Conservation (phyloP, 306 rosid genomes). For the Gastrolobium villosum region DNA sequence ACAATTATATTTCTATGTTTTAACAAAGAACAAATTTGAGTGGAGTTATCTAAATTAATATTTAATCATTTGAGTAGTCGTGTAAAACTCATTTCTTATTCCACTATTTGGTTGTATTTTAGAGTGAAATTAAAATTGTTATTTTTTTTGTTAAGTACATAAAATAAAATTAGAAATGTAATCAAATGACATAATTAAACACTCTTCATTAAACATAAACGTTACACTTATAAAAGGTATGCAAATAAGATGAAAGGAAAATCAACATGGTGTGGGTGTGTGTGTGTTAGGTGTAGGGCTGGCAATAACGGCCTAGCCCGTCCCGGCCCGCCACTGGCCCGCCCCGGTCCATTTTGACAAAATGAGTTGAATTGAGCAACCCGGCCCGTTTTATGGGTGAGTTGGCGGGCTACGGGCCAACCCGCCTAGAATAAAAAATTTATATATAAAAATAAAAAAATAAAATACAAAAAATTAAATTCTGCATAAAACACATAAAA, state of each 20-base stretch:
- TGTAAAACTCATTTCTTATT: neutral
- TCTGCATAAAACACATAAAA: no score
- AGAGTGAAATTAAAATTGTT: neutral
- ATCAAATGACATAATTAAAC: neutral
- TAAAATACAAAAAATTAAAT: no score
- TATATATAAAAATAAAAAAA: no score
- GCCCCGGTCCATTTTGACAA: no score
- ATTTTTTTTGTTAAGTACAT: neutral
- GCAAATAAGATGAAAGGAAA: neutral
- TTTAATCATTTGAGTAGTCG: neutral
- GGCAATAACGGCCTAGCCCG: no score
- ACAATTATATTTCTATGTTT: neutral
- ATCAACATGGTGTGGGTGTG: no score
- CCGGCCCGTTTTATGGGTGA: no score
- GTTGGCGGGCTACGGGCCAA: no score
- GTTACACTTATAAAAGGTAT: neutral
- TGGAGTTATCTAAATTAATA: neutral
- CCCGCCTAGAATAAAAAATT: no score
- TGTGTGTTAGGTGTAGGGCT: no score
- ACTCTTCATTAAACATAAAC: neutral
- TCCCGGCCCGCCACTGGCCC: no score
- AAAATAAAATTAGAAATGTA: neutral
- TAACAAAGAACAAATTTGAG: neutral
- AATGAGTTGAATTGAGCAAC: no score
- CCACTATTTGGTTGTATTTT: neutral